A percentile compares a stretch with the other conserved stretches of the same genome.
phyloP scores from a whole-genome alignment of 1,284 basidiomycete genomes.

The Irpex rosettiformis region DNA sequence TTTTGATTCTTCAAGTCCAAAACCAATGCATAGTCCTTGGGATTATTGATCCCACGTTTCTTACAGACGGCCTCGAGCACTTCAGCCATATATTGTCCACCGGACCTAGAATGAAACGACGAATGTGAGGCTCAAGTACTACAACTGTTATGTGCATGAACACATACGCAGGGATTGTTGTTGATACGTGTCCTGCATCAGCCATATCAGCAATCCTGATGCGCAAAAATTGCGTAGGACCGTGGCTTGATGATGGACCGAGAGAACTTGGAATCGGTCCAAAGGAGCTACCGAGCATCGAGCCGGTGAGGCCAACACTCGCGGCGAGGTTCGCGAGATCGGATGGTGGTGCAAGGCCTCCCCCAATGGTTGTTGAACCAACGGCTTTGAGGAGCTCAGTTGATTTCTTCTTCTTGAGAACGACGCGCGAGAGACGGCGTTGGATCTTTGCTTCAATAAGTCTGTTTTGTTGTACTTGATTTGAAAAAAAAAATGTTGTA shows the following conservation, averaged over 20 bases:
- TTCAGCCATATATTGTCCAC: conserved; percentile 97
- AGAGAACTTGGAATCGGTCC: conserved; percentile 58
- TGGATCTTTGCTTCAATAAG: conserved; percentile 74
- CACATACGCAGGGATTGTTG: conserved; percentile 84
- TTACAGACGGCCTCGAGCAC: conserved; percentile 85
- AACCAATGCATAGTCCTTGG: conserved; percentile 83
- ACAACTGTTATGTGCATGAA: neutral
- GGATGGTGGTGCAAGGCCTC: conserved; percentile 29
- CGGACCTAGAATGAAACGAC: conserved; percentile 50
- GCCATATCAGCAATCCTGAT: conserved; percentile 76
- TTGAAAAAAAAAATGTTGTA: conserved; percentile 1
- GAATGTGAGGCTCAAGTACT: neutral
- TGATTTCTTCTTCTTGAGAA: conserved; percentile 57
- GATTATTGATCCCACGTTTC: conserved; percentile 67
- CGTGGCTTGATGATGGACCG: conserved; percentile 63
- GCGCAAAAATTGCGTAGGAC: conserved; percentile 77
- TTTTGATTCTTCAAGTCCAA: conserved; percentile 62
- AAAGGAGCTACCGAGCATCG: conserved; percentile 39
- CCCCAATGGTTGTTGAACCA: neutral
- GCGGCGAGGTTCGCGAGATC: conserved; percentile 24
- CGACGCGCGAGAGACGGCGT: conserved; percentile 69
- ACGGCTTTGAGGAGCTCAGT: conserved; percentile 24
- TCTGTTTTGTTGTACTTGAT: conserved; percentile 79
- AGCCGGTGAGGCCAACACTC: conserved; percentile 30
- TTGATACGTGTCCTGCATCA: conserved; percentile 79